Evolutionary conservation across 2,329 filamentous ascomycete genomes (phyloP), one percentile per base, ranked within the genome.

Genomic region (Ceratocystis variospora): DNA sequence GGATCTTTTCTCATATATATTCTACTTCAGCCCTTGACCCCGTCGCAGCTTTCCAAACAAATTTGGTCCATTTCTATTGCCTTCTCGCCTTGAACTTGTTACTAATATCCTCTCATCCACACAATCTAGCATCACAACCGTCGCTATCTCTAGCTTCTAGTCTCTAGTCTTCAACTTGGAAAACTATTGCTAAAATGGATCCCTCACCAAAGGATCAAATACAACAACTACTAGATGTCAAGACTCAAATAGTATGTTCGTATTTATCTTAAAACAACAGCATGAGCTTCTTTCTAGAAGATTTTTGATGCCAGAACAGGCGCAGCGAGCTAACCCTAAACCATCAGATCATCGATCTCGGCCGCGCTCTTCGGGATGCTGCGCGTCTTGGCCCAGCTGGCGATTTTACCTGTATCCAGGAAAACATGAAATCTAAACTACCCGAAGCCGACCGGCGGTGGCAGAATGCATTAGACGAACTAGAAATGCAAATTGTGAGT

Each of bases 401-500:
- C 48, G 66, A 68, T 25, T 59, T 63, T 33, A 68, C 66, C 6
- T 59, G 63, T 6, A 65, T 68, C 12, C 66, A 68, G 41, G 72
- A 72, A 69, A 72, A 70, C 48, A 73, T 71, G 71, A 76, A 76
- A 64, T 72, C 74, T 57, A 80, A 78, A 70, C 72, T 82, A 65
- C 74, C 76, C 41, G 78, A 80, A 53, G 76, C 77, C n/a, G 76
- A 81, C 66, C 74, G 73, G 46, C 72, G 73, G 5, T 83, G 82
- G 71, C 81, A 85, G 67, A 74, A 74, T 66, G 79, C 80, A 6
- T 73, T 86, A 1, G 81, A 85, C 68, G 79, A 82, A 5, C 71
- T 86, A 4, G 83, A 86, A 71, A 74, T 73, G 67, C 81, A 85
- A 31, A 83, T 85, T 71, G 83, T 84, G 75, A 73, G 79, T 66